Evolutionary conservation across 2,329 filamentous ascomycete species (phyloP).

Genomic region (Keithomyces neogunnii): DNA sequence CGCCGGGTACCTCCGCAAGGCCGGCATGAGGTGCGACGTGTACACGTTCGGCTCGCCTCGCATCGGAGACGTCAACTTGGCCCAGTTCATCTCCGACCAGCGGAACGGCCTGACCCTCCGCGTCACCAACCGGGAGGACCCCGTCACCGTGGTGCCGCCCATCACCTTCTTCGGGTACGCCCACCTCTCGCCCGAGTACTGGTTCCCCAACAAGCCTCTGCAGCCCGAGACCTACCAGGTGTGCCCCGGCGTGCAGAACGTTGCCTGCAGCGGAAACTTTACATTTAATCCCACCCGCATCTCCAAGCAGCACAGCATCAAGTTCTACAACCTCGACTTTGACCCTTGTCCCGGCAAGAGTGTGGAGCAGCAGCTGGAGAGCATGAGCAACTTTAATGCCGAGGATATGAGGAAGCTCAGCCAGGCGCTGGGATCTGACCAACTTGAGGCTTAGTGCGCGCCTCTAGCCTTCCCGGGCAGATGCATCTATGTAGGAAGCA

Average conservation of each 20-base stretch:
- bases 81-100: constrained; percentile 11
- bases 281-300: neutral
- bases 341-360: too few species aligned
- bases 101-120: neutral
- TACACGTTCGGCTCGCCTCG: constrained; percentile 62
- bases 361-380: too few species aligned
- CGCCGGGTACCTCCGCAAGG: constrained; percentile 43
- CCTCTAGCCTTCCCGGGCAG: too few species aligned
- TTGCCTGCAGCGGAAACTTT: neutral
- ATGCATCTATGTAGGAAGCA: too few species aligned
- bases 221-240: neutral
- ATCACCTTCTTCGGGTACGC: neutral
- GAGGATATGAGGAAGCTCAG: too few species aligned
- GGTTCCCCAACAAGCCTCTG: neutral
- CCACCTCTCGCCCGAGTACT: neutral
- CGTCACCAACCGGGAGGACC: constrained; percentile 1
- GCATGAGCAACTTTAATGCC: too few species aligned
- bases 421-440: too few species aligned
- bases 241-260: neutral
- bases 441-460: too few species aligned
- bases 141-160: neutral
- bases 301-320: too few species aligned
- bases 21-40: constrained; percentile 39
- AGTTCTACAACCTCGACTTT: too few species aligned
- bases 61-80: constrained; percentile 49